These are phyloP conservation scores for Grosmannia huntii DNA, from an alignment of 2,329 filamentous ascomycete genomes.

Conservation along the genomic window DNA sequence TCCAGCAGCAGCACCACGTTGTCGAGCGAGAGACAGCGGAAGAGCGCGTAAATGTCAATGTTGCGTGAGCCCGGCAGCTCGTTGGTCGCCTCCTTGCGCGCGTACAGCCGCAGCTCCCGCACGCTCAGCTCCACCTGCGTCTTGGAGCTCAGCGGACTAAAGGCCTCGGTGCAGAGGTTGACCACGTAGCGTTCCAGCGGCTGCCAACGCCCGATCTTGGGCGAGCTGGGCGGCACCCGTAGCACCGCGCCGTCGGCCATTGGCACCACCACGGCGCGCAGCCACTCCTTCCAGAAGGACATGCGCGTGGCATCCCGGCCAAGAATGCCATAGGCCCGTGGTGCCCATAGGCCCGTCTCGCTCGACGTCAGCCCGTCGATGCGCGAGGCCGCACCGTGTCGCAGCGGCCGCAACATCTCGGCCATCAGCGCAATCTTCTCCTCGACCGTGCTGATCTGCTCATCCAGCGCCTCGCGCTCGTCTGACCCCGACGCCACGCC, in stretches of 20 bases:
- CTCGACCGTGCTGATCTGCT: slow-evolving; percentile 89
- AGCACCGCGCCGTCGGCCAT: slow-evolving; percentile 84
- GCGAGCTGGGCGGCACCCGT: slow-evolving; percentile 76
- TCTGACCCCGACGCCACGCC: slow-evolving; percentile 66
- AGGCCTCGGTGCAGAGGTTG: slow-evolving; percentile 90
- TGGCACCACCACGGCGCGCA: slow-evolving; percentile 82
- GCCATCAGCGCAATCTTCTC: slow-evolving; percentile 97
- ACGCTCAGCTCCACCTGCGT: slow-evolving; percentile 90
- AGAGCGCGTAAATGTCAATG: slow-evolving; percentile 84
- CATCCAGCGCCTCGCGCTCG: slow-evolving; percentile 74
- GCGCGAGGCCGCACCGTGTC: slow-evolving; percentile 89
- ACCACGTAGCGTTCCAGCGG: slow-evolving; percentile 93
- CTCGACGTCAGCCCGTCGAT: slow-evolving; percentile 94
- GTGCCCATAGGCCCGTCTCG: slow-evolving; percentile 92
- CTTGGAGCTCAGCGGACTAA: slow-evolving; percentile 82
- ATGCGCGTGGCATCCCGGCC: slow-evolving; percentile 74
- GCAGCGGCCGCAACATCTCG: slow-evolving; percentile 80
- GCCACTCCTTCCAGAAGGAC: slow-evolving; percentile 97
- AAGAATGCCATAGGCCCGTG: slow-evolving; percentile 82
- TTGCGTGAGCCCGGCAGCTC: slow-evolving; percentile 86
- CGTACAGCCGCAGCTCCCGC: slow-evolving; percentile 80
- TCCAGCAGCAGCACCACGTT: slow-evolving; percentile 91
- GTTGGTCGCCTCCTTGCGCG: slow-evolving; percentile 82
- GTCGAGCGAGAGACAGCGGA: slow-evolving; percentile 76
- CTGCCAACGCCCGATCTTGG: slow-evolving; percentile 87